Conservation (phyloP, 164 flowering plant species). For the Magnolia officinalis region DNA sequence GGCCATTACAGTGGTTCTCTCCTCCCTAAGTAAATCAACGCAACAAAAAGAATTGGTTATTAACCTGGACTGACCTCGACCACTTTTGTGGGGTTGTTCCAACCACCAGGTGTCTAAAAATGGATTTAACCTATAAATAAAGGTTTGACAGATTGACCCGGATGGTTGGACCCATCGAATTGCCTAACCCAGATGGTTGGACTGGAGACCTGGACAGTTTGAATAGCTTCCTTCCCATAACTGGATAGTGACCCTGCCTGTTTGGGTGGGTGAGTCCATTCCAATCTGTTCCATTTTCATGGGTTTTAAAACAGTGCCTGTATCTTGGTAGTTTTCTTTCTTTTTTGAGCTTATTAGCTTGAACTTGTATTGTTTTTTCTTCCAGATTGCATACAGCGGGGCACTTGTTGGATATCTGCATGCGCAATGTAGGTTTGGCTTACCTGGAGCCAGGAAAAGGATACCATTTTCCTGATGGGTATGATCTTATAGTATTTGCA, state of each 20-base stretch:
- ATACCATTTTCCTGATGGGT: constrained; percentile 91
- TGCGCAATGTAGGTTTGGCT: constrained; percentile 58
- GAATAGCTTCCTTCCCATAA: not conserved
- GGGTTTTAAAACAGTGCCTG: not conserved
- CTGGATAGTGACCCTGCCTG: not conserved
- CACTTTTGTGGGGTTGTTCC: too few relatives aligned
- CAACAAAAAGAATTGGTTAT: too few relatives aligned
- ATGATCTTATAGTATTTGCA: constrained; percentile 21
- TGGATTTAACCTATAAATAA: not conserved
- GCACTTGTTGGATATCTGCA: constrained; percentile 70
- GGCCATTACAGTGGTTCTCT: too few relatives aligned
- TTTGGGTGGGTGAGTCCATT: not conserved
- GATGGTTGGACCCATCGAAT: not conserved
- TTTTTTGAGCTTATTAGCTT: not conserved
- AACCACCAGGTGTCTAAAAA: not conserved
- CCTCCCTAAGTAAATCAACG: too few relatives aligned
- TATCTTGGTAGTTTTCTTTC: not conserved
- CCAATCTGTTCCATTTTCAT: not conserved
- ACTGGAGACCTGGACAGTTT: not conserved
- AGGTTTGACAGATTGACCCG: not conserved
- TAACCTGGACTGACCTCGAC: too few relatives aligned
- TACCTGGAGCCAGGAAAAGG: constrained; percentile 68
- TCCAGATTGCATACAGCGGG: constrained; percentile 88
- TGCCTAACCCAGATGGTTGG: not conserved
- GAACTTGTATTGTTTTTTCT: constrained; percentile 4